Evolutionary conservation across 257 asterid genomes (phyloP).

Genomic region (Ehretia macrophylla): DNA sequence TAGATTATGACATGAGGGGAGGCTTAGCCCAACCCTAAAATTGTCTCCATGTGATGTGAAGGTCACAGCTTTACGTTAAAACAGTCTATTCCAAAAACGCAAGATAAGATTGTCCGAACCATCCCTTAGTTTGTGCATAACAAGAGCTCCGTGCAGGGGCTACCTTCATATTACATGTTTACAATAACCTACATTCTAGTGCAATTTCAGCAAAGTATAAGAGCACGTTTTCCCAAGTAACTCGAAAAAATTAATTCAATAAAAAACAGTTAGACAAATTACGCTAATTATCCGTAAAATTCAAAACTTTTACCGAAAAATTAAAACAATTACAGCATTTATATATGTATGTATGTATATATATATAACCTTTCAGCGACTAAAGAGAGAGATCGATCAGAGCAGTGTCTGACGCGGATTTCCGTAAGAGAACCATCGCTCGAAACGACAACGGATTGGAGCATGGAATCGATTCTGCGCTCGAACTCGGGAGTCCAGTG

Average conservation of each 20-base stretch:
- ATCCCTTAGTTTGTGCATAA: too few species aligned
- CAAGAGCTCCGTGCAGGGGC: too few species aligned
- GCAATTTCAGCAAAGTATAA: too few species aligned
- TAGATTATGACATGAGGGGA: too few species aligned
- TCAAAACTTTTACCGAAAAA: background rate
- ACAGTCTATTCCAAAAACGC: too few species aligned
- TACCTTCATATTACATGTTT: too few species aligned
- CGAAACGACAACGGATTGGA: conserved; percentile 62
- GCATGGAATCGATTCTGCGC: conserved; percentile 60
- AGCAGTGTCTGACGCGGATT: conserved; percentile 75
- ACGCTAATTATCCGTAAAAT: background rate
- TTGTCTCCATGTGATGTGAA: too few species aligned
- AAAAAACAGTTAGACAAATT: background rate
- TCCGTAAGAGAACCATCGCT: conserved; percentile 46
- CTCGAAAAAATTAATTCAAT: background rate
- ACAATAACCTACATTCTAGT: too few species aligned
- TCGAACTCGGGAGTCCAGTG: conserved; percentile 70
- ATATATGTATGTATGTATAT: background rate
- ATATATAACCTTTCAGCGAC: conserved; percentile 54
- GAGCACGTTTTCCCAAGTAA: too few species aligned
- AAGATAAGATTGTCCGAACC: too few species aligned
- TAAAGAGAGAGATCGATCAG: conserved; percentile 59
- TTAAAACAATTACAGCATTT: background rate
- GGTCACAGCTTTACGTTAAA: too few species aligned
- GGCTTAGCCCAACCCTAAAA: too few species aligned